These are phyloP conservation scores for Haplosporangium sp. DNA, from an alignment of 371 early-diverging fungal species.

Conservation along the genomic window DNA sequence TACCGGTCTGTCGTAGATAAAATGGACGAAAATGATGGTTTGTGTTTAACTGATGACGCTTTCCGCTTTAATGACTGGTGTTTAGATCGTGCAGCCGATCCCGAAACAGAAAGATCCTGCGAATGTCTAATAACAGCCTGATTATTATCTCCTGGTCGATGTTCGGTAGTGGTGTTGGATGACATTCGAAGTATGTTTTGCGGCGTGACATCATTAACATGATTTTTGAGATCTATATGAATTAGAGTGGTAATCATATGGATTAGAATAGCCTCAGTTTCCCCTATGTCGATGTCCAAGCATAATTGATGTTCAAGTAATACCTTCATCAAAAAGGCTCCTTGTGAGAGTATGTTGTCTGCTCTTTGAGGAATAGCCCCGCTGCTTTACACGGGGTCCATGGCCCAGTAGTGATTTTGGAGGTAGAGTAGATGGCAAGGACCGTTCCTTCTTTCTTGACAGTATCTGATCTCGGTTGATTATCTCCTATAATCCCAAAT, in stretches of 20 bases:
- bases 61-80: not conserved
- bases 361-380: not conserved
- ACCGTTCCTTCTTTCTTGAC: constrained; percentile 12
- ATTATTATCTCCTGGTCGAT: not conserved
- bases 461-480: constrained; percentile 8
- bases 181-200: not conserved
- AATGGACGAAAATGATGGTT: not conserved
- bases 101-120: not conserved
- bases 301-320: too few species aligned
- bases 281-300: not conserved
- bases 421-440: not conserved
- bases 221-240: constrained; percentile 13
- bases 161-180: not conserved
- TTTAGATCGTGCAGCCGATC: not conserved
- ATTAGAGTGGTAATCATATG: not conserved
- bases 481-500: constrained; percentile 1
- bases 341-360: constrained; percentile 8
- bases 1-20: not conserved
- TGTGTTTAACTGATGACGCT: constrained; percentile 9
- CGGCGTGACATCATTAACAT: constrained; percentile 25
- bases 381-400: constrained; percentile 23
- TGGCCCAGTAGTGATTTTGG: constrained; percentile 36
- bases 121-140: not conserved
- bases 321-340: constrained; percentile 31
- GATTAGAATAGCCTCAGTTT: not conserved